A percentile compares a stretch with the other conserved stretches of the same genome.
Conservation (phyloP, 1,139 yeast genomes). For the Zygosaccharomyces pseudobailii region DNA sequence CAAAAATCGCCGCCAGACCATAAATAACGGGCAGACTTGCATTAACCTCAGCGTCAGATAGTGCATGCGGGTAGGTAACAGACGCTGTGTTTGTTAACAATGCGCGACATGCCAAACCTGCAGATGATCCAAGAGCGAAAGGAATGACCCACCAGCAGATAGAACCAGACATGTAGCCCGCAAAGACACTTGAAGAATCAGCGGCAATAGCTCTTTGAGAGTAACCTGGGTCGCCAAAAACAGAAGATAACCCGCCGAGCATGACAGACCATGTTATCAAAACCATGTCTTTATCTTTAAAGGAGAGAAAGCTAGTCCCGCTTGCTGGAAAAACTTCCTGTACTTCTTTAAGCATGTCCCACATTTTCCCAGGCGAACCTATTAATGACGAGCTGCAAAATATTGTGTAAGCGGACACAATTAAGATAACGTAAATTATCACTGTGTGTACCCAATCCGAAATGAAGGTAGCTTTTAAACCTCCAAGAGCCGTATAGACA, state of each 20-base stretch:
- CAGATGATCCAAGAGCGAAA: constrained; percentile 38
- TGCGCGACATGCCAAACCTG: constrained; percentile 39
- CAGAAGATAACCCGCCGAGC: constrained; percentile 37
- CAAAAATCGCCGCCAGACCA: constrained; percentile 36
- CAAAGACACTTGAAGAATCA: constrained; percentile 35
- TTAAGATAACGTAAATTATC: constrained; percentile 40
- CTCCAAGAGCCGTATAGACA: constrained; percentile 48
- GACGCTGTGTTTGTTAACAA: constrained; percentile 34
- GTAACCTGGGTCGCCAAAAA: constrained; percentile 42
- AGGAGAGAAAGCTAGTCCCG: constrained; percentile 21
- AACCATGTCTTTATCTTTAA: constrained; percentile 13
- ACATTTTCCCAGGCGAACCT: constrained; percentile 39
- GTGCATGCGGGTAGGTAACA: constrained; percentile 35
- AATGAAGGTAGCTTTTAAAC: constrained; percentile 47
- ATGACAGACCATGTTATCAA: constrained; percentile 20
- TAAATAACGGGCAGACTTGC: constrained; percentile 32
- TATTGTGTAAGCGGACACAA: constrained; percentile 32
- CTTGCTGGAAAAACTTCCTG: constrained; percentile 29
- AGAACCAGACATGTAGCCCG: constrained; percentile 41
- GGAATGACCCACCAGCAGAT: constrained; percentile 42
- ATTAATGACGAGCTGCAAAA: constrained; percentile 34
- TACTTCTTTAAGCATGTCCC: constrained; percentile 35
- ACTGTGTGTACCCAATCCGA: constrained; percentile 44
- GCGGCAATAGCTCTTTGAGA: constrained; percentile 45
- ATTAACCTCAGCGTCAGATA: constrained; percentile 21